These are phyloP conservation scores for Pisolithus orientalis DNA, from an alignment of 768 basidiomycete genomes.

Conservation along the genomic window DNA sequence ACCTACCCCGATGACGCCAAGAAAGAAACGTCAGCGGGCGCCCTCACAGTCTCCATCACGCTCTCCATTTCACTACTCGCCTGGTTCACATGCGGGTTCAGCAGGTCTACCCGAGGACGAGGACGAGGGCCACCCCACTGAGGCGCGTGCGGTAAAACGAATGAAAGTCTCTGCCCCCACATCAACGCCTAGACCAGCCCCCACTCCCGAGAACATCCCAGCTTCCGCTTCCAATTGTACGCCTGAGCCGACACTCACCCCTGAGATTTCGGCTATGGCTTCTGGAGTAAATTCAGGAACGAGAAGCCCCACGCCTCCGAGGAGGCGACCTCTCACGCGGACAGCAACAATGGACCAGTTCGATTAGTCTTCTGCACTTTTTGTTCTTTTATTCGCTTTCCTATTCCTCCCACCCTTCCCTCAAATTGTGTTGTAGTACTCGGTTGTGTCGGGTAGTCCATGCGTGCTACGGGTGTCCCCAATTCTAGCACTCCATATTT, in stretches of 20 bases:
- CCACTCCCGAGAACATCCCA: neutral
- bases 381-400: neutral
- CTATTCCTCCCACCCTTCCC: too few relatives aligned
- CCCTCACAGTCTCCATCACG: neutral
- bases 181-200: neutral
- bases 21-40: neutral
- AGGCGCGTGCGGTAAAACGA: neutral
- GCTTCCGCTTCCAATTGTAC: neutral
- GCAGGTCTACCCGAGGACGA: too few relatives aligned
- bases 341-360: neutral
- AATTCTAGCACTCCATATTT: too few relatives aligned
- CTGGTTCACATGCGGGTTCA: neutral
- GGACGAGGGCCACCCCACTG: neutral
- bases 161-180: neutral
- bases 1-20: neutral
- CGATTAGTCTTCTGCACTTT: neutral
- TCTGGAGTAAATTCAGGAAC: neutral
- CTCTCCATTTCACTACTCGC: neutral
- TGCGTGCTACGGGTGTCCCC: too few relatives aligned
- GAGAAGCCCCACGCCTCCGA: neutral
- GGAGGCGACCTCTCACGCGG: neutral
- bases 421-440: too few relatives aligned
- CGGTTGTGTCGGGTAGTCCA: too few relatives aligned
- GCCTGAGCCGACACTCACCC: neutral
- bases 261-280: neutral